phyloP scores from a whole-genome alignment of 2,329 filamentous ascomycete species.

The Ophiocordyceps polyrhachis-furcata region DNA sequence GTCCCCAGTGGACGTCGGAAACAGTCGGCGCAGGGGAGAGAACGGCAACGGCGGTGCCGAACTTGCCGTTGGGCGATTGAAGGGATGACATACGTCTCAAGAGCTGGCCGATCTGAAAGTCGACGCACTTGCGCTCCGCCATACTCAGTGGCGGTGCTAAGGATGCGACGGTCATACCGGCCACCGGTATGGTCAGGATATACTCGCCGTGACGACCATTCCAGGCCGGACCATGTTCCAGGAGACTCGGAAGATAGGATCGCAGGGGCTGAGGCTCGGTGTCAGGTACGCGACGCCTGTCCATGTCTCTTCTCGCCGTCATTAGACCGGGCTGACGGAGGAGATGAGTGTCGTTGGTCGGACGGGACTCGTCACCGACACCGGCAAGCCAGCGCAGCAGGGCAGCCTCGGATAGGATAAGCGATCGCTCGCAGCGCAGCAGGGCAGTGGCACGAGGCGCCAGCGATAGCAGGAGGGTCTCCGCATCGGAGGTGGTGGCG shows the following conservation, averaged over 20 bases:
- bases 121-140: slow-evolving; percentile 17
- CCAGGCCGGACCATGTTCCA: slow-evolving; percentile 17
- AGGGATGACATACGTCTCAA: slow-evolving; percentile 24
- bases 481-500: slow-evolving; percentile 22
- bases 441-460: slow-evolving; percentile 23
- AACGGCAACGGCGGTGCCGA: slow-evolving; percentile 19
- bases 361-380: not conserved
- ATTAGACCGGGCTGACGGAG: not conserved
- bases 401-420: slow-evolving; percentile 24
- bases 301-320: not conserved
- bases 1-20: not conserved
- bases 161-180: slow-evolving; percentile 19
- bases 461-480: slow-evolving; percentile 21
- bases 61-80: slow-evolving; percentile 25
- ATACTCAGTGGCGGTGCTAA: slow-evolving; percentile 14
- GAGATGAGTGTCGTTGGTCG: not conserved
- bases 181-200: slow-evolving; percentile 21
- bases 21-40: slow-evolving; percentile 1
- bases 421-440: slow-evolving; percentile 26
- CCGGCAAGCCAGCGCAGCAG: slow-evolving; percentile 25
- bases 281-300: not conserved
- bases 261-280: slow-evolving; percentile 6
- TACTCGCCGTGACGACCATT: slow-evolving; percentile 17
- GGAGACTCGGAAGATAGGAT: slow-evolving; percentile 19
- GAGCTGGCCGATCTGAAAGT: slow-evolving; percentile 28